Evolutionary conservation across 257 asterid genomes (phyloP).

Genomic region (Misopates orontium): DNA sequence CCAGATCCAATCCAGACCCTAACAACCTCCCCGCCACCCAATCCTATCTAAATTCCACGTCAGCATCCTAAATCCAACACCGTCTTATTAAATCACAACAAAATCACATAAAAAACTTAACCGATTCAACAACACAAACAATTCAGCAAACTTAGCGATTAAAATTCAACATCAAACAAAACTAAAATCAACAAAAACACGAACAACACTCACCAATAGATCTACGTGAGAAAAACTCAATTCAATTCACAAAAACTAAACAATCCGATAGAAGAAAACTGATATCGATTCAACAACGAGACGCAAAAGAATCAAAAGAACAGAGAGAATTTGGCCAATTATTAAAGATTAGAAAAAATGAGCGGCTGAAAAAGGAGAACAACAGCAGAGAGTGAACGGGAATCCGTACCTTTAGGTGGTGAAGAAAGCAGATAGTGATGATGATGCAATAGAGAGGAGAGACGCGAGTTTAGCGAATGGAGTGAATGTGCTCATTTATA

Average conservation of each 20-base stretch:
- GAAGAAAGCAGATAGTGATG: not conserved
- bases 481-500: constrained; percentile 27
- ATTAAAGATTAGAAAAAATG: not conserved
- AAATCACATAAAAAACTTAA: too few relatives aligned
- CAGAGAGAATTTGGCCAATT: not conserved
- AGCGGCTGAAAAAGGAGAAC: not conserved
- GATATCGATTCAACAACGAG: not conserved
- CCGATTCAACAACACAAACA: too few relatives aligned
- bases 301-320: not conserved
- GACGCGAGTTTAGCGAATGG: constrained; percentile 32
- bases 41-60: not conserved
- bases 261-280: not conserved
- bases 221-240: not conserved
- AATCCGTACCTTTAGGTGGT: constrained; percentile 12
- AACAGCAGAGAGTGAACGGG: too few relatives aligned
- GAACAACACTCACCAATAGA: constrained; percentile 24
- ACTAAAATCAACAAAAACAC: not conserved
- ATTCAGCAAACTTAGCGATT: too few relatives aligned
- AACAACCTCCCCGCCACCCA: constrained; percentile 9
- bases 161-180: not conserved
- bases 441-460: not conserved
- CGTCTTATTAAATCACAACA: not conserved
- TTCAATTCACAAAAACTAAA: too few relatives aligned
- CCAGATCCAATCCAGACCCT: constrained; percentile 21
- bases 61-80: too few relatives aligned